Base-by-base conservation (phyloP, 305 asterid species). In the Rubia occidens region DNA sequence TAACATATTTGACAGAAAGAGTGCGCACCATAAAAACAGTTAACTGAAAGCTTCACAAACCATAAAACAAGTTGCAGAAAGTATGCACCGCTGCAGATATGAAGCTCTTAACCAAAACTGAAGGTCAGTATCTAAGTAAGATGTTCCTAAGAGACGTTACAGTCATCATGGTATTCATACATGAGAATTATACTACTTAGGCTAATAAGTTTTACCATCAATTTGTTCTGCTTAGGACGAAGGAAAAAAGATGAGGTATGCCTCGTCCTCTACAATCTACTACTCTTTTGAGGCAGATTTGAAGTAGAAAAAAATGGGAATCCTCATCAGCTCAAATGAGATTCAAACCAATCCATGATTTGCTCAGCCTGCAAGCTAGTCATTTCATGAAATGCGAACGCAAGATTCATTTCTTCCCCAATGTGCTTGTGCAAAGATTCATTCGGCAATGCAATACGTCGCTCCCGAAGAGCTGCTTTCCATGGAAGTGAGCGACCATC, bases 381-480 rank as follows among this genome's bases (percentile, higher is more conserved):
- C 98, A 93, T 93, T 80, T 90, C 98, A 84, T 93, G 97, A 84
- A 86, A 88, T 1, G 94, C 95, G 85, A 71, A 93, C 0, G 98
- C 98, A 75, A 90, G 95, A 83, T 93, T 93, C 96, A 93, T 86
- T 83, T 93, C 97, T 82, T 93, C 98, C 68, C 88, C 97, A 78
- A 93, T 87, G 79, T 84, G 94, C 72, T 87, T 82, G 51, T 76
- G 81, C 79, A 93, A 49, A 60, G 87, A 80, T 67, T 81, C 79
- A 68, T 84, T 80, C 3, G 86, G 92, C 68, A 93, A 81, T 72
- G 62, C 70, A 76, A 88, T 76, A 51, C 56, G 78, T 53, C 80
- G 81, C 83, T 93, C 85, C 78, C 80, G 85, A 2, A 88, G 67
- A 55, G 85, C 88, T 40, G 77, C 81, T 69, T 85, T 87, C 98